These are phyloP conservation scores for Nemania sp. DNA, from an alignment of 2,329 filamentous ascomycete species.

Conservation along the genomic window DNA sequence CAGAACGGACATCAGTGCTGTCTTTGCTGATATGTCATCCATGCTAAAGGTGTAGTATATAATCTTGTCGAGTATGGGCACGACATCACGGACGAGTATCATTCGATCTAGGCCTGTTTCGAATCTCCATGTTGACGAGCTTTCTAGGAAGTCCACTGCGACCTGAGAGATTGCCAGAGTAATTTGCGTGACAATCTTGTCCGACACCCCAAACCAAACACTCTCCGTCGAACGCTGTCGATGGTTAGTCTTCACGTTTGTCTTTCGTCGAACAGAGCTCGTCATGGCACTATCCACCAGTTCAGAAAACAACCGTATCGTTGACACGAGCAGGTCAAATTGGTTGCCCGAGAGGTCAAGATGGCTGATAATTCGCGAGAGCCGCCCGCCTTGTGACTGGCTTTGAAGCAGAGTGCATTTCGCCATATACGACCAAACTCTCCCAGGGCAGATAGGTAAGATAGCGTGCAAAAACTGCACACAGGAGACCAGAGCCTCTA, in stretches of 20 bases:
- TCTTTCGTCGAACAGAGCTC: slow-evolving; percentile 69
- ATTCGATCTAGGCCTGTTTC: slow-evolving; percentile 68
- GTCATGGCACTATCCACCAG: slow-evolving; percentile 76
- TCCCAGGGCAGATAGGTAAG: slow-evolving; percentile 73
- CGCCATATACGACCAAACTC: slow-evolving; percentile 88
- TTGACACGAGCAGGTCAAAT: slow-evolving; percentile 77
- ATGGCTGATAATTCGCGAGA: slow-evolving; percentile 79
- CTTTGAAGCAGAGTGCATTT: slow-evolving; percentile 79
- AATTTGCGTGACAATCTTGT: slow-evolving; percentile 75
- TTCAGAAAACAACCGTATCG: slow-evolving; percentile 73
- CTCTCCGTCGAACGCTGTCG: slow-evolving; percentile 54
- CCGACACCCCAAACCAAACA: slow-evolving; percentile 73
- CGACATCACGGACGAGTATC: slow-evolving; percentile 69
- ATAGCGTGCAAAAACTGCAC: slow-evolving; percentile 79
- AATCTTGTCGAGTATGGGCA: slow-evolving; percentile 72
- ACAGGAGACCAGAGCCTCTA: slow-evolving; percentile 71
- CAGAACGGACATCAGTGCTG: slow-evolving; percentile 63
- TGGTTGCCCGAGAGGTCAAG: slow-evolving; percentile 78
- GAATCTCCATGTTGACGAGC: slow-evolving; percentile 85
- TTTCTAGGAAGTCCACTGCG: slow-evolving; percentile 83
- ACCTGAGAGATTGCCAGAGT: slow-evolving; percentile 74
- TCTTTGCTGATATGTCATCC: slow-evolving; percentile 59
- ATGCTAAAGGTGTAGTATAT: slow-evolving; percentile 75
- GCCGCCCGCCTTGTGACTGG: slow-evolving; percentile 74
- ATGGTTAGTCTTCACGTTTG: slow-evolving; percentile 53